phyloP scores from a whole-genome alignment of 257 asterid species.

The Ligustrum vulgare region DNA sequence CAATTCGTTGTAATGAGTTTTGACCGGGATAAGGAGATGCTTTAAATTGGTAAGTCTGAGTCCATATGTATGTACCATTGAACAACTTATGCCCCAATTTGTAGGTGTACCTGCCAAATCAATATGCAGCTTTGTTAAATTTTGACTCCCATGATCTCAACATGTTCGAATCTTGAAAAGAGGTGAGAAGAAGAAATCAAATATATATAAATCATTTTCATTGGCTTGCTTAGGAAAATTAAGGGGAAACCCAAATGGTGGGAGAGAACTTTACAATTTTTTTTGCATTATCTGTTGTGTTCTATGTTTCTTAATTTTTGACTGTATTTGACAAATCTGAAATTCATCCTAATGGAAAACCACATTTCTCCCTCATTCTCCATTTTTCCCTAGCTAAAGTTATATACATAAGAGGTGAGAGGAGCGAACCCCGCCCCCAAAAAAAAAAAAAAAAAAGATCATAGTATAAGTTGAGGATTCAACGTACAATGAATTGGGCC shows the following conservation, averaged over 20 bases:
- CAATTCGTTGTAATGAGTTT: conserved; percentile 73
- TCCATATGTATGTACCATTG: conserved; percentile 68
- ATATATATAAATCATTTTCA: background rate
- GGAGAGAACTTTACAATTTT: background rate
- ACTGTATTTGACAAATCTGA: background rate
- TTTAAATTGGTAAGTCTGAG: conserved; percentile 60
- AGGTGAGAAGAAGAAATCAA: background rate
- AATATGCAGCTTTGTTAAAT: background rate
- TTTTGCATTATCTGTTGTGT: background rate
- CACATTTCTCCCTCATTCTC: background rate
- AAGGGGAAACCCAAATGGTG: background rate
- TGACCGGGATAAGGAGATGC: conserved; percentile 97
- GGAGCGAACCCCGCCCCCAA: background rate
- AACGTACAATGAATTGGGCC: conserved; percentile 55
- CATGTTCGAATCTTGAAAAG: background rate
- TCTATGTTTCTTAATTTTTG: background rate
- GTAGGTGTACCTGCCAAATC: conserved; percentile 73
- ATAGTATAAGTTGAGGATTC: background rate
- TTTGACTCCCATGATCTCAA: background rate
- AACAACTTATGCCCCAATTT: conserved; percentile 74
- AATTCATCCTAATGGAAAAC: background rate
- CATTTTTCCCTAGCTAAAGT: background rate
- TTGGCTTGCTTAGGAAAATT: background rate
- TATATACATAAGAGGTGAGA: background rate
- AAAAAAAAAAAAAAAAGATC: background rate